phyloP scores from a whole-genome alignment of 2,329 filamentous ascomycete genomes.

The Bipolaris bicolor region DNA sequence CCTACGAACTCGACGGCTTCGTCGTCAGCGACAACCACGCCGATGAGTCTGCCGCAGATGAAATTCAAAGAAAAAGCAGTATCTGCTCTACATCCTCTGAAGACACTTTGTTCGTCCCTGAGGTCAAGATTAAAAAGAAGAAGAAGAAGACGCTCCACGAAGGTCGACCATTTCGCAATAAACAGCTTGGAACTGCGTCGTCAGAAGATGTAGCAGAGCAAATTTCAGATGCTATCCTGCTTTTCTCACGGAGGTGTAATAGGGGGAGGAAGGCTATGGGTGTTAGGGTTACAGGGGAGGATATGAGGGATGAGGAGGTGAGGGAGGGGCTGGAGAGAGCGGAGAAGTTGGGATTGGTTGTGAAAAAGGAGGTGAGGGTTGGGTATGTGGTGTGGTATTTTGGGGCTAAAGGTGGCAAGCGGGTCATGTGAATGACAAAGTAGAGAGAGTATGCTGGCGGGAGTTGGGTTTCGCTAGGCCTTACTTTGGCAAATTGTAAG shows the following conservation, averaged over 20 bases:
- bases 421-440: neutral
- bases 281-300: conserved; percentile 4
- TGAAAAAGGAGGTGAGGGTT: neutral
- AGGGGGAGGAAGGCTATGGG: conserved; percentile 4
- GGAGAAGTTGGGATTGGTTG: neutral
- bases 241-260: conserved; percentile 26
- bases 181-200: neutral
- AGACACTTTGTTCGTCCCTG: neutral
- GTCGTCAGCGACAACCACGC: neutral
- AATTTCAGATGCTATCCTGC: conserved; percentile 21
- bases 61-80: neutral
- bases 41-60: no score
- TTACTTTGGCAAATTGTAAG: no score
- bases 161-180: neutral
- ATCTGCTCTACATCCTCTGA: neutral
- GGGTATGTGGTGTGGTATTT: neutral
- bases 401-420: neutral
- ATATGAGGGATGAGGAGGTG: neutral
- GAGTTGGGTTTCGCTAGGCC: no score
- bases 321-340: neutral
- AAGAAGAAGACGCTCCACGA: neutral
- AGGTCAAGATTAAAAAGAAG: neutral
- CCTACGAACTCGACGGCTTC: neutral
- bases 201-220: conserved; percentile 22
- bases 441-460: neutral